Percentiles rank a stretch among this genome's conserved stretches.
Evolutionary conservation across 208 protist species (phyloP).

Genomic region (Acanthamoeba quina): DNA sequence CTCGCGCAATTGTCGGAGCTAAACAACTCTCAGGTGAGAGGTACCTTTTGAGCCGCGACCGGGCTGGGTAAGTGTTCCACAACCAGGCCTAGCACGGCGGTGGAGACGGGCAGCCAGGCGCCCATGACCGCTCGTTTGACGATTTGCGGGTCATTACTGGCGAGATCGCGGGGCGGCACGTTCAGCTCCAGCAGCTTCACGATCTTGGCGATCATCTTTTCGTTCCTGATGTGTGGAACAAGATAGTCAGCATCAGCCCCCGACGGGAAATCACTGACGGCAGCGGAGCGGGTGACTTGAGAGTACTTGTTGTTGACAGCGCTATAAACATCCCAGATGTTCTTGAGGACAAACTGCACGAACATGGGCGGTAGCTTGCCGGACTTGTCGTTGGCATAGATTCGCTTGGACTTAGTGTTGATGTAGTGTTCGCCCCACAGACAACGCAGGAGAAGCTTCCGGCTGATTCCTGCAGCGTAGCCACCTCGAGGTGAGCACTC

Average conservation of each 20-base stretch:
- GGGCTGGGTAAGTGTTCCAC: conserved; percentile 93
- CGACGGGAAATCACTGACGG: background rate
- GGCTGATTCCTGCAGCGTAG: conserved; percentile 66
- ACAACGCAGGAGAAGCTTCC: conserved; percentile 88
- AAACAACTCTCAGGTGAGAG: too few species aligned
- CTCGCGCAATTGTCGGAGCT: too few species aligned
- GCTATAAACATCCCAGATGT: conserved; percentile 96
- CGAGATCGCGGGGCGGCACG: conserved; percentile 81
- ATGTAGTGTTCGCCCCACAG: conserved; percentile 98
- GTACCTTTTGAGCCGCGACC: conserved; percentile 89
- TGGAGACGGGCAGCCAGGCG: conserved; percentile 96
- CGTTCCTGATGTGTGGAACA: conserved; percentile 80
- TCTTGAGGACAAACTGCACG: conserved; percentile 97
- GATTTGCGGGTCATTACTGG: conserved; percentile 75
- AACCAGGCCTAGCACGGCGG: conserved; percentile 92
- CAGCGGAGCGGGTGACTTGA: background rate
- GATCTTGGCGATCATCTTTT: conserved; percentile 90
- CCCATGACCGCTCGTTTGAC: conserved; percentile 90
- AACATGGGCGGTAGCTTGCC: conserved; percentile 94
- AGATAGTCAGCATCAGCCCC: background rate
- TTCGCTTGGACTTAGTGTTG: conserved; percentile 95
- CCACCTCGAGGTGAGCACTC: too few species aligned
- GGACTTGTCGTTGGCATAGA: conserved; percentile 87
- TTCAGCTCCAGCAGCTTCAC: conserved; percentile 86
- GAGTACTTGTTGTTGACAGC: conserved; percentile 83